Evolutionary conservation across 164 flowering plant genomes (phyloP), one percentile per base, ranked within the genome.

Genomic region (Pachysandra terminalis): DNA sequence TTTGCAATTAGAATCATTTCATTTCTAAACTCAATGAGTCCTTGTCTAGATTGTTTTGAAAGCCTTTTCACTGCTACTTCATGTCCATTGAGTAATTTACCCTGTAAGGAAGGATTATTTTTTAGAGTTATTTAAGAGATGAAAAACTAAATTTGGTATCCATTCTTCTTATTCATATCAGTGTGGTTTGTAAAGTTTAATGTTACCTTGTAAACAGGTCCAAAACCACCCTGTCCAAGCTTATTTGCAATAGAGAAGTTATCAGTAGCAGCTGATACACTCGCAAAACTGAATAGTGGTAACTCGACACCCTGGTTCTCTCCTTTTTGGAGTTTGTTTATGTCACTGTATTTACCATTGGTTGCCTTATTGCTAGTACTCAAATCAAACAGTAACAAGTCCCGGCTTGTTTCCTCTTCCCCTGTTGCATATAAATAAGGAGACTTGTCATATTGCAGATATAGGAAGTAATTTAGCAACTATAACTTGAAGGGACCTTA

Each of bases 51-150:
- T 12, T 25, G 13, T 22, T 56, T 63, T 15, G 70, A 59, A 9
- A 76, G 73, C 57, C 70, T 70, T 32, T 76, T 72, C 24, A 69
- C 69, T 51, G 79, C 79, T 59, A 76, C 45, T 49, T 76, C 75
- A 17, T 64, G 61, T 16, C 79, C 79, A 25, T 65, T 64, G 4
- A 28, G 19, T 51, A 69, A 57, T 63, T 32, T 55, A 0, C 79
- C 79, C 79, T 76, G 45, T 25, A 63, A 45, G 16, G 9, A 22
- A 9, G 8, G 5, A 3, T 21, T 13, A 7, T n/a, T 55, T 53
- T 53, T 19, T n/a, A 12, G 14, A 10, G 21, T 55, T 9, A 3
- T 9, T 6, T 2, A 1, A 45, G 6, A 5, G 2, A 16, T 53
- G 8, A n/a, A 40, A 21, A 19, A 56, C 16, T 28, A 35, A 28